Conservation (phyloP, 331 rosid species). For the Spiraea crenata region DNA sequence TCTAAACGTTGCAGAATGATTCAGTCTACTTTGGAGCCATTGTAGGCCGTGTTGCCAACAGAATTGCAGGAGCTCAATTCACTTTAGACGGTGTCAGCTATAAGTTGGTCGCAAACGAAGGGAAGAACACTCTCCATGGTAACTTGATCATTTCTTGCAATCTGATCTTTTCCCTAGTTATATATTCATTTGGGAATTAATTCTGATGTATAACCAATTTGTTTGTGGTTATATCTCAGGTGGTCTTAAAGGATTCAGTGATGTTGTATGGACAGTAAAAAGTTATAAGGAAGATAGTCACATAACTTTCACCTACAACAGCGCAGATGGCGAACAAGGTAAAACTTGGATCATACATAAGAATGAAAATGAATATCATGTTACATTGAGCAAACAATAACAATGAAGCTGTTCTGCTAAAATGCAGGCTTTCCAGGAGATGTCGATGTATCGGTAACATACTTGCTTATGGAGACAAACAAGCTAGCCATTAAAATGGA, state of each 20-base stretch:
- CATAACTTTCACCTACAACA: constrained; percentile 49
- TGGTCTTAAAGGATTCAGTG: constrained; percentile 51
- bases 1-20: constrained; percentile 43
- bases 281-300: constrained; percentile 36
- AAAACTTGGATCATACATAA: background rate
- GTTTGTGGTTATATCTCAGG: constrained; percentile 28
- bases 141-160: background rate
- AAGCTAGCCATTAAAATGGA: constrained; percentile 46
- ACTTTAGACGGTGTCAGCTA: constrained; percentile 47
- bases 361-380: background rate
- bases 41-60: constrained; percentile 73
- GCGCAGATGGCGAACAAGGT: constrained; percentile 65
- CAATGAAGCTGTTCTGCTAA: background rate
- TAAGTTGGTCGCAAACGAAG: constrained; percentile 54
- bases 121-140: constrained; percentile 61
- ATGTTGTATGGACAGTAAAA: constrained; percentile 51
- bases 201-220: background rate
- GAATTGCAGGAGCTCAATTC: constrained; percentile 64
- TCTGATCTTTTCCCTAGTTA: background rate
- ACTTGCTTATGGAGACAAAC: constrained; percentile 39
- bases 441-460: constrained; percentile 51
- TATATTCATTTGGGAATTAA: background rate
- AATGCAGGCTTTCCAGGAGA: constrained; percentile 57
- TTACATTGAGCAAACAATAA: background rate
- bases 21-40: constrained; percentile 51